phyloP scores from a whole-genome alignment of 2,329 filamentous ascomycete genomes.

The Trichoderma harzianum region DNA sequence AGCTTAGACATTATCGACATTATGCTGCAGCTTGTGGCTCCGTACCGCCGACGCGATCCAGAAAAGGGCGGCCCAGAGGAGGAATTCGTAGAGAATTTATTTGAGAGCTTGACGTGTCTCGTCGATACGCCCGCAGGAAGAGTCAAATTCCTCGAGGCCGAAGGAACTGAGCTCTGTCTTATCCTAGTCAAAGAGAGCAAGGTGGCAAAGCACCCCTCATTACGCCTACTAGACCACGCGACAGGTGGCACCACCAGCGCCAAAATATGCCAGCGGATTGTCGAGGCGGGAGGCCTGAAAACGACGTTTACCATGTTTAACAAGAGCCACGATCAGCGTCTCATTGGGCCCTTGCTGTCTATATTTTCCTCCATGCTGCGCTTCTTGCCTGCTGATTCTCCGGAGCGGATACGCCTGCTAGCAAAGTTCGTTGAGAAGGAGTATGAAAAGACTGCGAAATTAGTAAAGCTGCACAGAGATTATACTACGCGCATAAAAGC shows the following conservation, averaged over 20 bases:
- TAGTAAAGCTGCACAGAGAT: constrained; percentile 68
- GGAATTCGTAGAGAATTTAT: constrained; percentile 92
- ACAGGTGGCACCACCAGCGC: constrained; percentile 48
- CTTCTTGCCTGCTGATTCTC: constrained; percentile 71
- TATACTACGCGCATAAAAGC: constrained; percentile 63
- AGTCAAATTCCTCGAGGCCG: constrained; percentile 76
- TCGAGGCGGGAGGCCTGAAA: constrained; percentile 83
- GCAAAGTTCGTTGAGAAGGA: constrained; percentile 96
- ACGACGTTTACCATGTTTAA: constrained; percentile 82
- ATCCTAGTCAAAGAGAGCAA: constrained; percentile 92
- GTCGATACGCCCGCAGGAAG: constrained; percentile 75
- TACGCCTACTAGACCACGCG: constrained; percentile 83
- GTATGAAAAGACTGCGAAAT: constrained; percentile 75
- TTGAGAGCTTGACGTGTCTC: constrained; percentile 79
- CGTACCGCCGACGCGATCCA: constrained; percentile 84
- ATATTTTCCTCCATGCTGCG: constrained; percentile 83
- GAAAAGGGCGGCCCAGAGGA: constrained; percentile 83
- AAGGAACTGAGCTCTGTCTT: constrained; percentile 85
- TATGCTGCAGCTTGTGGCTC: constrained; percentile 76
- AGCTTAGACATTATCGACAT: constrained; percentile 70
- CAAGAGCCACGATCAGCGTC: constrained; percentile 69
- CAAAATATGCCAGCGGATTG: constrained; percentile 68
- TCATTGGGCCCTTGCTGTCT: constrained; percentile 75
- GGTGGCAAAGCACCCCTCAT: constrained; percentile 70
- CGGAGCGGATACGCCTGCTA: constrained; percentile 75